Evolutionary conservation across 192 early-diverging fungal genomes (phyloP), one percentile per base, ranked within the genome.

Genomic region (Pilaira anomala): DNA sequence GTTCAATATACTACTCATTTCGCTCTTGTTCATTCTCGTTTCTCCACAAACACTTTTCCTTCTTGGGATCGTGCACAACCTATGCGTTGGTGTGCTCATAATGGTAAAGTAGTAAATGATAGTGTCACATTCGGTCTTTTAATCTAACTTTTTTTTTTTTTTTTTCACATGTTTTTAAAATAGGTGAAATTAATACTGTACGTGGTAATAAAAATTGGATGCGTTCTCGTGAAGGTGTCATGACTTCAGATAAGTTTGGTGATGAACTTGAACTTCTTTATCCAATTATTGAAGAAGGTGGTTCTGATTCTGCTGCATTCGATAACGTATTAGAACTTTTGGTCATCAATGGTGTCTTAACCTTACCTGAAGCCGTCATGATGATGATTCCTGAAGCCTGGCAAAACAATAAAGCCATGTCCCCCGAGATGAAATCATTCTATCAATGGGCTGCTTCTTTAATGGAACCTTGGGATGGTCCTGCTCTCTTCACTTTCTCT

Each of bases 131-230:
- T n/a, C 30, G 29, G 11, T 55, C 33, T 36, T n/a, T n/a, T n/a
- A n/a, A n/a, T n/a, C n/a, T n/a, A n/a, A n/a, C n/a, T n/a, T n/a
- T n/a, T n/a, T n/a, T n/a, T 40, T 13, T 57, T 36, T 54, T 29
- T 8, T 33, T 9, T 21, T 54, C 30, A 14, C 29, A n/a, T 29
- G n/a, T 53, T 22, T 48, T 13, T 45, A n/a, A n/a, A n/a, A n/a
- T n/a, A 91, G 87, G 94, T 81, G 97, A 99, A 75, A 99, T 99
- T 75, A 99, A 99, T 78, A 99, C 97, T 26, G 84, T 99, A 46
- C 87, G 93, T 59, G 97, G 97, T 41, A 99, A 99, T 85, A 97
- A 97, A 77, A 99, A 97, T 84, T 99, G 97, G 97, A 97, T 97
- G 97, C 86, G 95, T 48, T 91, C 97, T 50, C 90, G 97, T 46